Base-by-base conservation (phyloP, 31 red algal genomes). In the Endocladia muricata region DNA sequence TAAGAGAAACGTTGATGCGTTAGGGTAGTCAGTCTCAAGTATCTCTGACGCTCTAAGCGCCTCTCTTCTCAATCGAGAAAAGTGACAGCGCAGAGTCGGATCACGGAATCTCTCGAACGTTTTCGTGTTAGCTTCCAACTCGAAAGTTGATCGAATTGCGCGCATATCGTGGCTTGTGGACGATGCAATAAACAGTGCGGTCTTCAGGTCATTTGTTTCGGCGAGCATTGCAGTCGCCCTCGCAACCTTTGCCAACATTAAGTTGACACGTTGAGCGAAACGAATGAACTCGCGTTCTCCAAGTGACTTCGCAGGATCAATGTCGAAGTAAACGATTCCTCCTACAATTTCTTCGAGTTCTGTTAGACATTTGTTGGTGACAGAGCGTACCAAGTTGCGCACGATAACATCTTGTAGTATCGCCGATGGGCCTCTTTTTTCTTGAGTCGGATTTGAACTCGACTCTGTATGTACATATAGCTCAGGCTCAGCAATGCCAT, bases 401-500 rank as follows among this genome's bases (percentile, higher is more conserved):
- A 28, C 48, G 37, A 74, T 61, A 41, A 68, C 38, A 61, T 82
- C 77, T 29, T 49, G 37, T 51, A 82, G 68, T 21, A 82, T 36
- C 5, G 42, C 48, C 30, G 70, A 81, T 21, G 77, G 76, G 61
- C 55, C 29, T 40, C 37, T 75, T 7, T 37, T 61, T 34, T 51
- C 42, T 42, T 51, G 59, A 19, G 44, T 57, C 26, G 59, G 28
- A 21, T 56, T 47, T 37, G 37, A 31, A 6, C 37, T 65, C 35
- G 40, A 36, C 49, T 77, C 55, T 8, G 37, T 21, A 40, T 72
- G 67, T 56, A 81, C 62, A 62, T 82, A 89, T 42, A 89, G 48
- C 31, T 68, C 69, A 17, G 86, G 86, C 37, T 89, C 86, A 21
- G 86, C 35, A 44, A 89, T 68, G 42, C 86, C 86, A 37, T 89